These are phyloP conservation scores for Volvox reticuliferus DNA, from an alignment of 139 green algal genomes.

Conservation along the genomic window DNA sequence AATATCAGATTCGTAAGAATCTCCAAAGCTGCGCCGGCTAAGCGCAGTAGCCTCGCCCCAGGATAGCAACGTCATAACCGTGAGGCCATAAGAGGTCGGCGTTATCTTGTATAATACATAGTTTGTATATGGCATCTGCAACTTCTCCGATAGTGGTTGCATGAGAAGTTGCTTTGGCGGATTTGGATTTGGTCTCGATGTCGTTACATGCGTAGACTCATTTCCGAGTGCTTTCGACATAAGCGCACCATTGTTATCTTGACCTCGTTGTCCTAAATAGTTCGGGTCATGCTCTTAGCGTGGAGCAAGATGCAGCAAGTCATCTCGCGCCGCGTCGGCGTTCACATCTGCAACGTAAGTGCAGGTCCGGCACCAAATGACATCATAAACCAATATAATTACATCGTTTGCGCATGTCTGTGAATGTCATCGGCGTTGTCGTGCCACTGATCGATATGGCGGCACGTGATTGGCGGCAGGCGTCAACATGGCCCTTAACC, in stretches of 20 bases:
- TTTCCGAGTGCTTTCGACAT: no score
- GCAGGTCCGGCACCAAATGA: neutral
- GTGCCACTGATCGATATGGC: neutral
- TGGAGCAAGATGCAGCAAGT: slow-evolving; percentile 3
- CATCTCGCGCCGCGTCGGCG: slow-evolving; percentile 6
- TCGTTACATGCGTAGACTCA: no score
- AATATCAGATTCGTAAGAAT: neutral
- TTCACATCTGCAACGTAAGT: neutral
- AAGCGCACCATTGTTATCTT: no score
- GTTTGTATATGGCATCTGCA: no score
- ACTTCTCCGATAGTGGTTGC: no score
- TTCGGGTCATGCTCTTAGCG: neutral
- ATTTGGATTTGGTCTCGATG: no score
- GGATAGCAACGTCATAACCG: neutral
- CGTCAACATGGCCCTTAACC: neutral
- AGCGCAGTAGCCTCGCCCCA: neutral
- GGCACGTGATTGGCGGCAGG: neutral
- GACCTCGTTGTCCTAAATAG: neutral
- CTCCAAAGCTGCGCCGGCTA: neutral
- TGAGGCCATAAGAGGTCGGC: neutral
- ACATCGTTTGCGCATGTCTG: neutral
- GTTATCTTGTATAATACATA: no score
- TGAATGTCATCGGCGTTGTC: neutral
- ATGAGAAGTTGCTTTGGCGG: no score
- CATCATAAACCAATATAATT: neutral